A percentile compares a stretch with the other conserved stretches of the same genome.
Evolutionary conservation across 2,329 filamentous ascomycete species (phyloP).

Genomic region (Ceratocystis albifundus): DNA sequence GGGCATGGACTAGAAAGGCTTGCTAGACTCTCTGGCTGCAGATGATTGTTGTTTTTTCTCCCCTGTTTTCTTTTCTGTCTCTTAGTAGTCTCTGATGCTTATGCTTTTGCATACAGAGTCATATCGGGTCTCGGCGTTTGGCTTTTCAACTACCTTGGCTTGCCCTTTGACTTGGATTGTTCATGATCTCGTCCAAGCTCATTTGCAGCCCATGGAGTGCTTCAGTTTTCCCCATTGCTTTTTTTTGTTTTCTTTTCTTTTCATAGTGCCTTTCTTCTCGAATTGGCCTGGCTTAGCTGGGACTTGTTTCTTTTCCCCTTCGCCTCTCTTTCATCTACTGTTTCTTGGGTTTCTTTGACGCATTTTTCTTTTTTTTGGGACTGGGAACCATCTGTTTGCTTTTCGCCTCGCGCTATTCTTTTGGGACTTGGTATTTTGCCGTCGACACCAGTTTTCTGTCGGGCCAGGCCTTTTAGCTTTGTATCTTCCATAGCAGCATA

Average conservation of each 20-base stretch:
- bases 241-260: too few species aligned
- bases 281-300: neutral
- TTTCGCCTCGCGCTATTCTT: neutral
- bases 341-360: neutral
- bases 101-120: neutral
- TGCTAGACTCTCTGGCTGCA: neutral
- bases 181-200: conserved; percentile 19
- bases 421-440: conserved; percentile 6
- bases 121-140: conserved; percentile 3
- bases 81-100: neutral
- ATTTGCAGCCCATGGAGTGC: neutral
- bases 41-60: conserved; percentile 12
- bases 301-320: neutral
- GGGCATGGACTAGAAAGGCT: conserved; percentile 33
- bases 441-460: conserved; percentile 5
- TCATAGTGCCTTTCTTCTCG: neutral
- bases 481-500: neutral
- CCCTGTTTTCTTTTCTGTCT: neutral
- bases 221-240: neutral
- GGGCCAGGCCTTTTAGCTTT: conserved; percentile 6
- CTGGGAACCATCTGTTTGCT: neutral
- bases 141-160: neutral
- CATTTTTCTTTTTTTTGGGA: conserved; percentile 5
- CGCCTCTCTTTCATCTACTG: neutral
- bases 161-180: conserved; percentile 12